Percentiles rank a stretch among this genome's conserved stretches.
These are phyloP conservation scores for Colletotrichum navitas DNA, from an alignment of 2,329 filamentous ascomycete genomes.

Conservation along the genomic window DNA sequence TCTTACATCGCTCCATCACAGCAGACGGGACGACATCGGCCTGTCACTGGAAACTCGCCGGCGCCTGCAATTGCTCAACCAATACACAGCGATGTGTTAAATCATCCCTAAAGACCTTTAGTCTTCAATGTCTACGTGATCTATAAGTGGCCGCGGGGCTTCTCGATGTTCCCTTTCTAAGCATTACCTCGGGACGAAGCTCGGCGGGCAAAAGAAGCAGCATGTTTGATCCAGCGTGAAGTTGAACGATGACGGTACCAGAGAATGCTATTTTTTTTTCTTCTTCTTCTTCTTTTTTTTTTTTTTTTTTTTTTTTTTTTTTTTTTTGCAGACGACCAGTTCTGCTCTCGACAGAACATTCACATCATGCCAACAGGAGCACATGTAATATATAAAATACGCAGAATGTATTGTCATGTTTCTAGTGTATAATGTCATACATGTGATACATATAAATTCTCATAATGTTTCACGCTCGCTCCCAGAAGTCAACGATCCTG, in stretches of 20 bases:
- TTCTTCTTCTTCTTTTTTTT: no score
- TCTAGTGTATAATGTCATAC: conserved; percentile 32
- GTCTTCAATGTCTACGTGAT: background rate
- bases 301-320: no score
- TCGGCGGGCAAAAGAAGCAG: background rate
- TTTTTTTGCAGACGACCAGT: no score
- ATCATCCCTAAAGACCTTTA: no score
- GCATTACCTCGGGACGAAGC: background rate
- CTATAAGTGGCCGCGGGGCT: background rate
- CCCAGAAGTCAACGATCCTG: background rate
- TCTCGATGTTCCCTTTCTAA: background rate
- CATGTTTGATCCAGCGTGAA: background rate
- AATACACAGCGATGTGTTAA: background rate
- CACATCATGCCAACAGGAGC: background rate
- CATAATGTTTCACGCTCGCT: conserved; percentile 15
- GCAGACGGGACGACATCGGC: no score
- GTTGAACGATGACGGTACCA: background rate
- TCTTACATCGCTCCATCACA: background rate
- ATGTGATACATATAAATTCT: conserved; percentile 23
- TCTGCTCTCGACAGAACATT: background rate
- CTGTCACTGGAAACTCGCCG: background rate
- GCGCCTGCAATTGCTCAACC: background rate
- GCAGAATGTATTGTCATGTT: conserved; percentile 14
- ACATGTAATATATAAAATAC: background rate
- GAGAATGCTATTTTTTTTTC: background rate